phyloP scores from a whole-genome alignment of 2,329 filamentous ascomycete genomes.

The Aspergillus brasiliensis region DNA sequence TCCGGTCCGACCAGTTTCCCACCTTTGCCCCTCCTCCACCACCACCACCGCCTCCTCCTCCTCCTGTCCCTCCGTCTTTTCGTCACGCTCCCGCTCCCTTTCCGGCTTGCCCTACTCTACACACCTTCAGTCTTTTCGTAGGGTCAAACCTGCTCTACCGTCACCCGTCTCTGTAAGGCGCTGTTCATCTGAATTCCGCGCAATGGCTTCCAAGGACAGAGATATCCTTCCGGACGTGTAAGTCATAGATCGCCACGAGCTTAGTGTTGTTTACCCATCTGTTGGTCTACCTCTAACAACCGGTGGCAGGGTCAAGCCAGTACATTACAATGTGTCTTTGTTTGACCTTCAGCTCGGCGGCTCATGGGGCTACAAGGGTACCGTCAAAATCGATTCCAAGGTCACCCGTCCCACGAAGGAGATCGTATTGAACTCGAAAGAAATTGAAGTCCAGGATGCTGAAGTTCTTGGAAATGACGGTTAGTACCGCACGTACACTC shows the following conservation, averaged over 20 bases:
- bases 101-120: constrained; percentile 16
- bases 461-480: constrained; percentile 39
- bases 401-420: constrained; percentile 72
- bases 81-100: constrained; percentile 20
- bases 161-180: constrained; percentile 29
- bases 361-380: constrained; percentile 81
- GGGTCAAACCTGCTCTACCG: constrained; percentile 17
- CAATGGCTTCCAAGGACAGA: constrained; percentile 48
- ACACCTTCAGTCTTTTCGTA: constrained; percentile 17
- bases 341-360: constrained; percentile 72
- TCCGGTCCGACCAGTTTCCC: constrained; percentile 28
- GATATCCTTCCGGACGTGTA: constrained; percentile 50
- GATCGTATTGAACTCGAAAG: constrained; percentile 81
- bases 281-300: constrained; percentile 1
- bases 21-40: constrained; percentile 20
- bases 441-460: constrained; percentile 73
- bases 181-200: constrained; percentile 46
- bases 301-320: constrained; percentile 68
- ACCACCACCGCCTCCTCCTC: constrained; percentile 19
- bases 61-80: constrained; percentile 23
- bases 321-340: constrained; percentile 82
- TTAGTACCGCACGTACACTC: constrained; percentile 19
- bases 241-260: constrained; percentile 23
- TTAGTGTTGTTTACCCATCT: constrained; percentile 6
- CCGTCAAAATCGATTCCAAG: constrained; percentile 75